Base-by-base conservation (phyloP, 495 filamentous ascomycete genomes). In the Penicillium pulvis region DNA sequence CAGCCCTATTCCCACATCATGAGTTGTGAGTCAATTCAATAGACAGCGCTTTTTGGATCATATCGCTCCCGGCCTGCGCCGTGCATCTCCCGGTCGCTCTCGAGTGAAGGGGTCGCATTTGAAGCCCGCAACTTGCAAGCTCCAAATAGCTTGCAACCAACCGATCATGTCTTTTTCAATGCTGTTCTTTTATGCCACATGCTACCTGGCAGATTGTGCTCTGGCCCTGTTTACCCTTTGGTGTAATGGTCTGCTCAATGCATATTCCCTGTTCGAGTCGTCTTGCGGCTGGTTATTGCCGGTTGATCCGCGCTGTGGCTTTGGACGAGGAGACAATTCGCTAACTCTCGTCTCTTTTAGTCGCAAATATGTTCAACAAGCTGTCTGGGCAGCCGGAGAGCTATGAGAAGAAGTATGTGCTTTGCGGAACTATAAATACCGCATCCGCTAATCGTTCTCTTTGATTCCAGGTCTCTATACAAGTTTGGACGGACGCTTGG, bases 351-450 rank as follows among this genome's bases (percentile, higher is more conserved):
- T 49, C 45, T 55, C 4, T 30, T 61, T 36, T 67, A 96, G 92
- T 97, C 72, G 79, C 90, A 53, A 89, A 82, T 66, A 97, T 98
- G 90, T 82, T 99, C 65, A 97, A 93, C 79, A 96, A 96, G 84
- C 89, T 99, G 64, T 91, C 93, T 60, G 93, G 93, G 67, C 94
- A 99, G 80, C 94, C 94, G 53, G 90, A 96, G 67, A 96, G 89
- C 79, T 99, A 99, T 78, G 94, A 98, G 75, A 96, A 92, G 75
- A 99, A 99, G 91, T 96, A 71, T 64, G 82, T 43, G 0, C 47
- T 44, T 42, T 43, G 1, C 55, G 19, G 9, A 26, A 48, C 52
- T 56, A 41, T 55, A 55, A 65, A n/a, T 36, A 6, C 39, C 39
- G 28, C 2, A 23, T n/a, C 35, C 10, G 41, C 23, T 41, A 26